Evolutionary conservation across 1,139 yeast species (phyloP).

Genomic region (Eremothecium gossypii): DNA sequence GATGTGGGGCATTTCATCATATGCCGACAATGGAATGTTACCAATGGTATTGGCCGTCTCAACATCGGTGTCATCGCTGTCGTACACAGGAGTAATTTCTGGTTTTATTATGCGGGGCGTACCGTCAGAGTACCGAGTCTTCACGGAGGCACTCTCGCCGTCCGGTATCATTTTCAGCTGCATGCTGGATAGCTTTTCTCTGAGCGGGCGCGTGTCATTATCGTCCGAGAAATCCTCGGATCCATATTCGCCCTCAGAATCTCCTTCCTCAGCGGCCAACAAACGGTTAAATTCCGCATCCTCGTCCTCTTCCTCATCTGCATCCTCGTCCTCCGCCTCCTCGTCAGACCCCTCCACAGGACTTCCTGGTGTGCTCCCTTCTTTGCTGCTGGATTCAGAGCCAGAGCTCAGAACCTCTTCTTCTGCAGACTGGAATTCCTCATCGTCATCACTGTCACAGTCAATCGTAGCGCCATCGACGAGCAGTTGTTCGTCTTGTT

Average conservation of each 20-base stretch:
- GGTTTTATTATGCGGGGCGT: constrained; percentile 67
- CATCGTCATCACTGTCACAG: constrained; percentile 23
- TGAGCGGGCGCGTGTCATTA: constrained; percentile 41
- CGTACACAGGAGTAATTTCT: constrained; percentile 86
- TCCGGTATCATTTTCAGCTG: constrained; percentile 42
- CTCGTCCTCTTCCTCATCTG: constrained; percentile 39
- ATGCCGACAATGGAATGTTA: constrained; percentile 82
- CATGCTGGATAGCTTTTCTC: constrained; percentile 47
- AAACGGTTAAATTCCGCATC: constrained; percentile 55
- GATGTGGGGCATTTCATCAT: constrained; percentile 94
- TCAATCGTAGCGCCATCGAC: constrained; percentile 34
- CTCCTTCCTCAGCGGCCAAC: constrained; percentile 40
- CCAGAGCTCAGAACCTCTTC: constrained; percentile 9
- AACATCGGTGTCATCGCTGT: constrained; percentile 83
- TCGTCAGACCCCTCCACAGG: constrained; percentile 16
- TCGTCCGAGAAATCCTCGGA: constrained; percentile 25
- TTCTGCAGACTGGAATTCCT: constrained; percentile 14
- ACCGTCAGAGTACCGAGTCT: constrained; percentile 70
- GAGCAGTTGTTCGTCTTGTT: constrained; percentile 31
- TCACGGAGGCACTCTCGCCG: constrained; percentile 30
- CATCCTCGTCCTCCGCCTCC: constrained; percentile 31
- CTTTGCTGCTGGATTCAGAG: constrained; percentile 5
- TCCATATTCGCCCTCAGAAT: constrained; percentile 27
- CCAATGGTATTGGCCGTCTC: constrained; percentile 88
- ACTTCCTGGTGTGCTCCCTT: constrained; percentile 8